Evolutionary conservation across 208 protist species (phyloP), one percentile per base, ranked within the genome.

Genomic region (Wallacemonas sp.): DNA sequence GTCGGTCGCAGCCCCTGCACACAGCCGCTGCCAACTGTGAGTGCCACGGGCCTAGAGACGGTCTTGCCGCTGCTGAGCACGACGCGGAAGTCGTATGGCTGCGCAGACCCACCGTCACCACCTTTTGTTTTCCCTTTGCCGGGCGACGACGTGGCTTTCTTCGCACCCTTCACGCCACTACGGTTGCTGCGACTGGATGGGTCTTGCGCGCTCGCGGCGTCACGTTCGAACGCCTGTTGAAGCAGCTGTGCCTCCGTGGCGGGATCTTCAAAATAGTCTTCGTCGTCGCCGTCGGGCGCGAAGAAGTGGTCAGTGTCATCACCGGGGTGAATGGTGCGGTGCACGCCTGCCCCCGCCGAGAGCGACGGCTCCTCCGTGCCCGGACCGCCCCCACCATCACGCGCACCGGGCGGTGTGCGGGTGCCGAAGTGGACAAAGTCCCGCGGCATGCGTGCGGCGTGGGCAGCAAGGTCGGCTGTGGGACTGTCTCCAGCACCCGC

Each of bases 1-100:
- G 81, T 93, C 6, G 78, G 77, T 3, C 87, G 83, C 61, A 83
- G 81, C 12, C 87, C 87, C 66, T 93, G 87, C 55, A 84, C 63
- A 38, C 70, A 78, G 52, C 87, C 87, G 39, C 68, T 79, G 37
- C 83, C 87, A 1, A 68, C 72, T 13, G 72, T 62, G 30, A 90
- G 73, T 57, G 76, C 61, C 21, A 93, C 79, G 3, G 83, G 78
- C 4, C 46, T 39, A 10, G 66, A 69, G 29, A 68, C 66, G 8
- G 67, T 74, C 60, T 87, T 87, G 29, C 87, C 87, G 32, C 73
- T 93, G 71, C 87, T 90, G 33, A 87, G 74, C 21, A 90, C 72
- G 8, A 93, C 87, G 30, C 81, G 79, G 55, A 89, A 92, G 57
- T 89, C 84, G 57, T 92, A 91, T 4, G 66, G 6, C 22, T 70